Percentiles rank a stretch among this genome's conserved stretches.
Conservation (phyloP, 805 yeast species). For the Wickerhamiella australiensis region DNA sequence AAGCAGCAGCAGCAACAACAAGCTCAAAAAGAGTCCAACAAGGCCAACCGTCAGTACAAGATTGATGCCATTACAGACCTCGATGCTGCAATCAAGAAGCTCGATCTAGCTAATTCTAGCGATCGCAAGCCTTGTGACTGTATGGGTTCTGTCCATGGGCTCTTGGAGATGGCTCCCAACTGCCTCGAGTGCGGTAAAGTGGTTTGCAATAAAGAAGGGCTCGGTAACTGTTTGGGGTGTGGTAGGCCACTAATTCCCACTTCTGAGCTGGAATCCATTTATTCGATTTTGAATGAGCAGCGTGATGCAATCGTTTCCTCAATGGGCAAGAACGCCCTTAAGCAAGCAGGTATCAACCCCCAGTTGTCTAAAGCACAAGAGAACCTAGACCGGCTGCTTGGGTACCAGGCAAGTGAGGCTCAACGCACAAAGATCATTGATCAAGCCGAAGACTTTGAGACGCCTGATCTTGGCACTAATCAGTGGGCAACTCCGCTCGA, state of each 20-base stretch:
- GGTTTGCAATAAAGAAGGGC: constrained; percentile 79
- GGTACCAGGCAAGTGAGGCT: constrained; percentile 75
- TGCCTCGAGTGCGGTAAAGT: constrained; percentile 91
- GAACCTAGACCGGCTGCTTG: constrained; percentile 57
- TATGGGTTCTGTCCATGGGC: constrained; percentile 77
- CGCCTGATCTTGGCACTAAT: constrained; percentile 42
- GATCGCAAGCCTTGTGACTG: constrained; percentile 52
- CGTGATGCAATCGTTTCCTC: constrained; percentile 30
- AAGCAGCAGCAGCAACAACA: not conserved
- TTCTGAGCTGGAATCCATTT: constrained; percentile 46
- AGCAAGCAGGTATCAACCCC: constrained; percentile 29
- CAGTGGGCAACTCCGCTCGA: constrained; percentile 80
- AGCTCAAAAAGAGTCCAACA: not conserved
- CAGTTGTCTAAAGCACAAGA: constrained; percentile 47
- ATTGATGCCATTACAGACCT: constrained; percentile 50
- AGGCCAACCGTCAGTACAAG: constrained; percentile 28
- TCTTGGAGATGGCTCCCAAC: constrained; percentile 83
- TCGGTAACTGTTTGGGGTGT: constrained; percentile 82
- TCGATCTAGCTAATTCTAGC: constrained; percentile 32
- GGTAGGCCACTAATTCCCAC: constrained; percentile 50
- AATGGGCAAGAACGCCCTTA: constrained; percentile 29
- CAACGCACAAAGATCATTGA: constrained; percentile 89
- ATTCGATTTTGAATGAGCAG: constrained; percentile 49
- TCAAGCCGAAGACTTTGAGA: constrained; percentile 77
- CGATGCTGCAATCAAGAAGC: constrained; percentile 45